Percentiles rank a stretch among this genome's conserved stretches.
Conservation (phyloP, 1,284 basidiomycete genomes). For the Psilocybe mexicana region DNA sequence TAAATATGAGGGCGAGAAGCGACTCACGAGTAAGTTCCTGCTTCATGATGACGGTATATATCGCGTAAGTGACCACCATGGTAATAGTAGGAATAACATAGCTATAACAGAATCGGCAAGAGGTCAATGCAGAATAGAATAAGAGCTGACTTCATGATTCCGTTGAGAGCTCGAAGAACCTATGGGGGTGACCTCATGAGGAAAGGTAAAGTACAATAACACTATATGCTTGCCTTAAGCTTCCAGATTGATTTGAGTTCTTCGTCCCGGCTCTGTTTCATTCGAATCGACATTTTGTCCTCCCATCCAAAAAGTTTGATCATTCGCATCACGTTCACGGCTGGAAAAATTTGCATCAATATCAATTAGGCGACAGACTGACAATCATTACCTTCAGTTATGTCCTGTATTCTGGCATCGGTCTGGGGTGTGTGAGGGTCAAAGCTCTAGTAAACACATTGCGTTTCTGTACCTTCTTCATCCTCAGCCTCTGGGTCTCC, state of each 20-base stretch:
- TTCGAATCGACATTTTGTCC: conserved; percentile 5
- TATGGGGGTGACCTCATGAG: neutral
- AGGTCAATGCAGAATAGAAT: neutral
- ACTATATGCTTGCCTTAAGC: conserved; percentile 6
- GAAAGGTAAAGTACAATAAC: conserved; percentile 26
- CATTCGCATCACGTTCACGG: conserved; percentile 12
- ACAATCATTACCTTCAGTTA: conserved; percentile 3
- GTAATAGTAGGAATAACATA: conserved; percentile 58
- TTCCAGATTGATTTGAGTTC: conserved; percentile 12
- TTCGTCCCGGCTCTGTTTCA: conserved; percentile 4
- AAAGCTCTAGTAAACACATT: conserved; percentile 10
- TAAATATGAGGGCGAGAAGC: too few species aligned
- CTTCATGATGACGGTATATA: conserved; percentile 48
- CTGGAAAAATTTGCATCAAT: neutral
- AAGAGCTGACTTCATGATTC: conserved; percentile 7
- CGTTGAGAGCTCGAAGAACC: conserved; percentile 4
- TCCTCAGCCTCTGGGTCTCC: conserved; percentile 23
- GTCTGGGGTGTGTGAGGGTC: neutral
- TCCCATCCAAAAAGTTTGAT: conserved; percentile 17
- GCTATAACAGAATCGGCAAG: neutral
- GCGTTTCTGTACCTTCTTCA: conserved; percentile 11
- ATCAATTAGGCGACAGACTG: too few species aligned
- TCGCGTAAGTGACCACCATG: conserved; percentile 69
- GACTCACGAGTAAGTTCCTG: conserved; percentile 27
- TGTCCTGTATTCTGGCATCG: conserved; percentile 6